Percentiles rank a stretch among this genome's conserved stretches.
These are phyloP conservation scores for Sugiyamaella lignohabitans DNA, from an alignment of 805 yeast species.

Conservation along the genomic window DNA sequence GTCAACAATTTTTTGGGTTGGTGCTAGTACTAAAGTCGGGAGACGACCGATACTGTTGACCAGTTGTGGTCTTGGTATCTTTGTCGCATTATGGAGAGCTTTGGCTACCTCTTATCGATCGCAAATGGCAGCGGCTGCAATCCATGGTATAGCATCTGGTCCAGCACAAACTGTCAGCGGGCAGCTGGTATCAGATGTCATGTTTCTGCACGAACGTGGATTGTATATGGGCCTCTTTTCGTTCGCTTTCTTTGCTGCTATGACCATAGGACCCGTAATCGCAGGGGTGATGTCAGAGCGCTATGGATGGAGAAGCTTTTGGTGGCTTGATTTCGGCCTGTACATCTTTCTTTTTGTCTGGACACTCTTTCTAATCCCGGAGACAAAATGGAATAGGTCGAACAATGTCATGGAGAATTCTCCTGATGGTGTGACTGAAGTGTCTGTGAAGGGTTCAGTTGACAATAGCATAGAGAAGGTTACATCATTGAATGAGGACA, in stretches of 20 bases:
- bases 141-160: conserved; percentile 43
- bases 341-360: conserved; percentile 4
- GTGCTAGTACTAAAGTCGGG: conserved; percentile 26
- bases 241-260: conserved; percentile 31
- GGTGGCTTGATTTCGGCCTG: conserved; percentile 11
- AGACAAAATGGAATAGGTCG: conserved; percentile 10
- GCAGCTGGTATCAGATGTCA: conserved; percentile 43
- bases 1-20: conserved; percentile 46
- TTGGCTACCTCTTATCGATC: conserved; percentile 34
- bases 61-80: conserved; percentile 37
- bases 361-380: conserved; percentile 7
- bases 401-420: neutral
- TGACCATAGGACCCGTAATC: conserved; percentile 8
- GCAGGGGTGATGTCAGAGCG: conserved; percentile 11
- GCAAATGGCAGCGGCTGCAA: conserved; percentile 39
- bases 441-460: neutral
- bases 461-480: neutral
- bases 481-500: neutral
- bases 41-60: conserved; percentile 16
- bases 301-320: conserved; percentile 12
- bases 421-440: neutral
- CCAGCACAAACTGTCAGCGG: conserved; percentile 47
- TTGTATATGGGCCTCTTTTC: conserved; percentile 44
- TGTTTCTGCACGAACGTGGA: conserved; percentile 38
- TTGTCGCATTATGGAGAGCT: conserved; percentile 39